phyloP scores from a whole-genome alignment of 2,329 filamentous ascomycete species.

The Aspergillus glaucus region DNA sequence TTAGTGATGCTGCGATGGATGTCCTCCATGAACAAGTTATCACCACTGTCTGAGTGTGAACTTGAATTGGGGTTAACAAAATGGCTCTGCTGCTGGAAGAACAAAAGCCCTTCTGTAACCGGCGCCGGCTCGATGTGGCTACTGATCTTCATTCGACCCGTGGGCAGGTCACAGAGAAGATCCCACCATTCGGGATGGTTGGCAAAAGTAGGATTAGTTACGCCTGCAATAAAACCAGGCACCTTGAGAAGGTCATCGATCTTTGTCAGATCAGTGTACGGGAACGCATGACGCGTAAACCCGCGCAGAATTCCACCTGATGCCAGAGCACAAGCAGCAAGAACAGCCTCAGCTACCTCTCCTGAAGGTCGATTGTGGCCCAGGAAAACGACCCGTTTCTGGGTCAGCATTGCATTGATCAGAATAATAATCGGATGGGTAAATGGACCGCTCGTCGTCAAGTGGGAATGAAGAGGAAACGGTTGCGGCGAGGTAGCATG shows the following conservation, averaged over 20 bases:
- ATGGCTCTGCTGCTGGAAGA: constrained; percentile 69
- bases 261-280: constrained; percentile 96
- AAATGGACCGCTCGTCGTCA: constrained; percentile 81
- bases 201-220: constrained; percentile 94
- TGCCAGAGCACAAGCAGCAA: constrained; percentile 89
- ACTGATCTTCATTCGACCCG: constrained; percentile 90
- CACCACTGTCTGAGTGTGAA: constrained; percentile 64
- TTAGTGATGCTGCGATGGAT: constrained; percentile 77
- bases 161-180: constrained; percentile 84
- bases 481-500: constrained; percentile 78
- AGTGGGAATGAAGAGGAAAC: constrained; percentile 79
- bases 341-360: constrained; percentile 93
- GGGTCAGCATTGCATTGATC: constrained; percentile 87
- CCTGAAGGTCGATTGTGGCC: constrained; percentile 93
- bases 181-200: constrained; percentile 98
- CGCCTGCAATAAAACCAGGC: constrained; percentile 93
- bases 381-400: constrained; percentile 93
- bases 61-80: constrained; percentile 20
- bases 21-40: constrained; percentile 81
- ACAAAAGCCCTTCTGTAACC: constrained; percentile 75
- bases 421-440: constrained; percentile 95
- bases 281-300: constrained; percentile 93
- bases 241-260: constrained; percentile 95
- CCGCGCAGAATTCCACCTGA: constrained; percentile 88
- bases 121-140: constrained; percentile 75